A percentile compares a stretch with the other conserved stretches of the same genome.
phyloP scores from a whole-genome alignment of 768 basidiomycete species.

The Termitomyces sp. region DNA sequence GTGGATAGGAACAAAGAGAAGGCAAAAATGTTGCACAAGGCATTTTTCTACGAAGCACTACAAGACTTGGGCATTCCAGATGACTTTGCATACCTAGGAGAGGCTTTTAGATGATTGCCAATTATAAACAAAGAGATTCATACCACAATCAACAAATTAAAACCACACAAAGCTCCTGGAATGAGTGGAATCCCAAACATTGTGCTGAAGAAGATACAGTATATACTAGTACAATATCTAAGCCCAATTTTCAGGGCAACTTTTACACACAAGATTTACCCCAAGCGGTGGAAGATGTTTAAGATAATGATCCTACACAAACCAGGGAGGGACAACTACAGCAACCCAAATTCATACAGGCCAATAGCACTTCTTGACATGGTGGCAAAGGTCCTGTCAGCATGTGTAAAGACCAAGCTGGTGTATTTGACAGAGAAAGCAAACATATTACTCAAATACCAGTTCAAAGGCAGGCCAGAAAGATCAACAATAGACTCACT shows the following conservation, averaged over 20 bases:
- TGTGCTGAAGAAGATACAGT: slow-evolving; percentile 20
- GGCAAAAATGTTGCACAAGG: slow-evolving; percentile 10
- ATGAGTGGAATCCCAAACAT: slow-evolving; percentile 17
- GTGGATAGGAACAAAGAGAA: slow-evolving; percentile 21
- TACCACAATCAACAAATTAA: slow-evolving; percentile 18
- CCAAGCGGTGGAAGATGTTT: slow-evolving; percentile 17
- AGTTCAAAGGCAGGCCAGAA: slow-evolving; percentile 24
- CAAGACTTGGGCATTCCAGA: no score
- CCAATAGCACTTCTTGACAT: slow-evolving; percentile 9
- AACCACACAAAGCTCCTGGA: slow-evolving; percentile 26
- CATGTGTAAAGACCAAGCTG: slow-evolving; percentile 17
- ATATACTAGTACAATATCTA: slow-evolving; percentile 19
- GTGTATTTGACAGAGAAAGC: slow-evolving; percentile 1
- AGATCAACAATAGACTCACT: slow-evolving; percentile 24
- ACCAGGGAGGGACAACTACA: slow-evolving; percentile 28
- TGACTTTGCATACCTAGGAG: not conserved
- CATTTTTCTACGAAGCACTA: slow-evolving; percentile 20
- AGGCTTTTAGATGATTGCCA: slow-evolving; percentile 6
- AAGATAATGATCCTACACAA: slow-evolving; percentile 26
- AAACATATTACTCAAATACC: slow-evolving; percentile 16
- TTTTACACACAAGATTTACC: slow-evolving; percentile 19
- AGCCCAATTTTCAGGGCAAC: slow-evolving; percentile 22
- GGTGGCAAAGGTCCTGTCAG: slow-evolving; percentile 13
- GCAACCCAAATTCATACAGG: slow-evolving; percentile 22
- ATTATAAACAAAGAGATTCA: slow-evolving; percentile 23